These are phyloP conservation scores for Heteromeles arbutifolia DNA, from an alignment of 306 rosid genomes.

Conservation along the genomic window DNA sequence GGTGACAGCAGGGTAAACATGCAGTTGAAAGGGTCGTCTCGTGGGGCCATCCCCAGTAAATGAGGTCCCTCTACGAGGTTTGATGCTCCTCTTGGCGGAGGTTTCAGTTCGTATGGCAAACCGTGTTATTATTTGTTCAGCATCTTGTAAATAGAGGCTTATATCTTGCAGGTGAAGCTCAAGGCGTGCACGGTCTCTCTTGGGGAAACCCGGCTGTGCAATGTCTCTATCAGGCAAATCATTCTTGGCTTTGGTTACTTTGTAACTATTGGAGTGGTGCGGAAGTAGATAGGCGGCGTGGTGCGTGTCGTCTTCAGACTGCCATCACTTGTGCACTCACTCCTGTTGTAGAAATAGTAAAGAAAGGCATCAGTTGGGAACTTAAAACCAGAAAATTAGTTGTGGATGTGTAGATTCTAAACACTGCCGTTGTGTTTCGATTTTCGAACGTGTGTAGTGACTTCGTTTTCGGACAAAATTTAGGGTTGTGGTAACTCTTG, in stretches of 20 bases:
- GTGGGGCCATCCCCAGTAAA: slow-evolving; percentile 40
- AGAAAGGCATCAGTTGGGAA: slow-evolving; percentile 3
- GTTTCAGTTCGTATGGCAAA: slow-evolving; percentile 13
- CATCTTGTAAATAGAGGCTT: slow-evolving; percentile 12
- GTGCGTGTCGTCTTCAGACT: slow-evolving; percentile 17
- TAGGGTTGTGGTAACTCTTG: background rate
- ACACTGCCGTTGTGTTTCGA: background rate
- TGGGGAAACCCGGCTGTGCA: slow-evolving; percentile 26
- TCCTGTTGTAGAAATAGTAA: slow-evolving; percentile 25
- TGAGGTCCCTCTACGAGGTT: slow-evolving; percentile 23
- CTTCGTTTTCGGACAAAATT: background rate
- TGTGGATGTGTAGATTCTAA: slow-evolving; percentile 7
- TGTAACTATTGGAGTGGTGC: slow-evolving; percentile 19
- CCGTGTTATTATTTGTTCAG: background rate
- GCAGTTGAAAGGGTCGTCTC: slow-evolving; percentile 37
- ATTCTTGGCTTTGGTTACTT: slow-evolving; percentile 79
- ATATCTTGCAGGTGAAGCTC: slow-evolving; percentile 39
- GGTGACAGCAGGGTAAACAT: slow-evolving; percentile 31
- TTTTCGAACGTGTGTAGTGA: background rate
- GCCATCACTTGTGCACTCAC: slow-evolving; percentile 14
- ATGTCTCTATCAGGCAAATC: slow-evolving; percentile 64
- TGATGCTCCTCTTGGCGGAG: slow-evolving; percentile 15
- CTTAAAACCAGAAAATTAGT: slow-evolving; percentile 5
- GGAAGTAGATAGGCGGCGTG: slow-evolving; percentile 21
- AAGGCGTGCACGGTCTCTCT: slow-evolving; percentile 20